A percentile compares a stretch with the other conserved stretches of the same genome.
phyloP scores from a whole-genome alignment of 805 yeast genomes.

The Yarrowia sp. region DNA sequence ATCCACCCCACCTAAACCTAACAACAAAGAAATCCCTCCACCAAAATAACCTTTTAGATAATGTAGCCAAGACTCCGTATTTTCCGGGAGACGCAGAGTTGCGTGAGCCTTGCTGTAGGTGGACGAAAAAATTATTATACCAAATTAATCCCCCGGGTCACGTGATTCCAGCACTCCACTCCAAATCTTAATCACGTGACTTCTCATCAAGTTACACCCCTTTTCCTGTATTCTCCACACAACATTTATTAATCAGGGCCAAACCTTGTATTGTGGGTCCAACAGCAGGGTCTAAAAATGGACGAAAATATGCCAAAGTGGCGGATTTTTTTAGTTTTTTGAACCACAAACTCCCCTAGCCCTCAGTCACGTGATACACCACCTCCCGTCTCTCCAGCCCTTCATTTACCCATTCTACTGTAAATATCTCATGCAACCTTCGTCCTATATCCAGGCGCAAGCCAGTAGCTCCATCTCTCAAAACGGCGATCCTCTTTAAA shows the following conservation, averaged over 20 bases:
- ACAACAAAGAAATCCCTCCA: not conserved
- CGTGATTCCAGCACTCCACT: not conserved
- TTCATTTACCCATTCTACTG: not conserved
- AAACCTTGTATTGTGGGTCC: slow-evolving; percentile 3
- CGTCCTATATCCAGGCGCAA: not conserved
- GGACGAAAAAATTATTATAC: not conserved
- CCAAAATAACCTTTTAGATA: not conserved
- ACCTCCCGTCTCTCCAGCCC: not conserved
- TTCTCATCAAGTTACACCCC: not conserved
- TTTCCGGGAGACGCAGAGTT: not conserved
- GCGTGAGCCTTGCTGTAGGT: too few relatives aligned
- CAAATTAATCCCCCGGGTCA: not conserved
- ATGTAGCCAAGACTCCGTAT: slow-evolving; percentile 22
- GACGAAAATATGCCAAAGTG: not conserved
- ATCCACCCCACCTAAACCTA: not conserved
- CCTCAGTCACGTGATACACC: not conserved
- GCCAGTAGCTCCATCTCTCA: not conserved
- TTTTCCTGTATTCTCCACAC: too few relatives aligned
- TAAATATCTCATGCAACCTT: not conserved
- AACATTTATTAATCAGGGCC: not conserved
- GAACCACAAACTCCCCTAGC: not conserved
- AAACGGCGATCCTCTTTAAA: not conserved
- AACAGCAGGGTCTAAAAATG: not conserved
- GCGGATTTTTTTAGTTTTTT: too few relatives aligned
- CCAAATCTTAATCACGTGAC: not conserved